phyloP scores from a whole-genome alignment of 805 yeast species.

The Wickerhamomyces mucosus region DNA sequence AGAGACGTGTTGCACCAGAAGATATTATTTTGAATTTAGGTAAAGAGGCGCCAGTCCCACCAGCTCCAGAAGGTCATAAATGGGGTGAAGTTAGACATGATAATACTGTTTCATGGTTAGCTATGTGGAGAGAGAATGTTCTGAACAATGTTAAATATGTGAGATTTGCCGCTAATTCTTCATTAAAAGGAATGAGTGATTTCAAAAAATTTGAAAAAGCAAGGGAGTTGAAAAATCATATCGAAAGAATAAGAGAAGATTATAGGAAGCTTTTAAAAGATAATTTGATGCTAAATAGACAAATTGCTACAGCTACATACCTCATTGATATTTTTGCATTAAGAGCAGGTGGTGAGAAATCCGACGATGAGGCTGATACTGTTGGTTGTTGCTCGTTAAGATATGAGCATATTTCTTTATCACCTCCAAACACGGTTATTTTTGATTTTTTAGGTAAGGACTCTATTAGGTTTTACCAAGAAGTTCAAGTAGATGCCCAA shows the following conservation, averaged over 20 bases:
- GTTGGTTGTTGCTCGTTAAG: slow-evolving; percentile 96
- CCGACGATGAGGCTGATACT: slow-evolving; percentile 96
- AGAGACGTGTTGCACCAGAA: slow-evolving; percentile 82
- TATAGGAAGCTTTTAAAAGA: slow-evolving; percentile 63
- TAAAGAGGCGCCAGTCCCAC: slow-evolving; percentile 61
- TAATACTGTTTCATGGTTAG: slow-evolving; percentile 88
- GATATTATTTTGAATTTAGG: slow-evolving; percentile 81
- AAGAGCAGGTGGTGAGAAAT: slow-evolving; percentile 97
- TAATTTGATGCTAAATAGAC: slow-evolving; percentile 74
- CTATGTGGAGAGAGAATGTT: slow-evolving; percentile 95
- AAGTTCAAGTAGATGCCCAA: slow-evolving; percentile 85
- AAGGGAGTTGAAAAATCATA: slow-evolving; percentile 66
- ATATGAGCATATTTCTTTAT: slow-evolving; percentile 77
- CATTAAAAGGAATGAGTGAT: slow-evolving; percentile 86
- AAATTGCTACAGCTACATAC: slow-evolving; percentile 89
- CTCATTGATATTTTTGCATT: slow-evolving; percentile 86
- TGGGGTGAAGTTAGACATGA: slow-evolving; percentile 93
- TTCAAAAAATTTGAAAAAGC: slow-evolving; percentile 91
- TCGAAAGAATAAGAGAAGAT: slow-evolving; percentile 65
- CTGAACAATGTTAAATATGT: slow-evolving; percentile 80
- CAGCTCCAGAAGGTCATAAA: slow-evolving; percentile 74
- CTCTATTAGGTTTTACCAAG: slow-evolving; percentile 85
- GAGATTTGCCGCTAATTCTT: slow-evolving; percentile 82
- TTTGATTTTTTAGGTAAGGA: slow-evolving; percentile 96
- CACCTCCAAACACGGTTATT: slow-evolving; percentile 76